Conservation (phyloP, 805 yeast genomes). For the Wickerhamomyces bisporus region DNA sequence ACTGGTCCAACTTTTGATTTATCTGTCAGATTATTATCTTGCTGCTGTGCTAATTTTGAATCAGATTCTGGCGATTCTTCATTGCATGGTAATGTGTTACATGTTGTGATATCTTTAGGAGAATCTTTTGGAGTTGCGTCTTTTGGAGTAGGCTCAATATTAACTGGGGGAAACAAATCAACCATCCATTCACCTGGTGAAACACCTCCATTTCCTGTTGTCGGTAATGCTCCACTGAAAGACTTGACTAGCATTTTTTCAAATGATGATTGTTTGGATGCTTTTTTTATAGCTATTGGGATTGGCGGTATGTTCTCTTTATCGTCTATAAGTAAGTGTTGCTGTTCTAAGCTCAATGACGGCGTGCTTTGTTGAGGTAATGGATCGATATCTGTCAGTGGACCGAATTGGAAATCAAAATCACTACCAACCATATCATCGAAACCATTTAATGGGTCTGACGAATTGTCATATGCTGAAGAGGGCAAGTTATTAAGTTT, state of each 20-base stretch:
- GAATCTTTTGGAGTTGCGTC: slow-evolving; percentile 21
- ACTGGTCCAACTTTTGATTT: slow-evolving; percentile 9
- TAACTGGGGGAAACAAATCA: slow-evolving; percentile 11
- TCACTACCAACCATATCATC: slow-evolving; percentile 24
- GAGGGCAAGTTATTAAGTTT: slow-evolving; percentile 1
- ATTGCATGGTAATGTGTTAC: slow-evolving; percentile 26
- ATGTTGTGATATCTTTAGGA: slow-evolving; percentile 26
- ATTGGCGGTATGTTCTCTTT: slow-evolving; percentile 37
- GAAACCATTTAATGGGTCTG: slow-evolving; percentile 35
- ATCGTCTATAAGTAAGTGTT: slow-evolving; percentile 12
- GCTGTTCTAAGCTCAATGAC: no score
- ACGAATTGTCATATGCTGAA: slow-evolving; percentile 14
- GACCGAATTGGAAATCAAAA: slow-evolving; percentile 25
- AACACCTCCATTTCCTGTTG: slow-evolving; percentile 7
- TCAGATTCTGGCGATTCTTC: slow-evolving; percentile 23
- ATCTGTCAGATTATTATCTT: no score
- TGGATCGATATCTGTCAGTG: slow-evolving; percentile 27
- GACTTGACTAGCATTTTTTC: slow-evolving; percentile 35
- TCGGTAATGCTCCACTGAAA: slow-evolving; percentile 26
- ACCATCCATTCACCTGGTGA: slow-evolving; percentile 26
- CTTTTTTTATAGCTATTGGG: slow-evolving; percentile 2
- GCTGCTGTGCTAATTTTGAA: neutral
- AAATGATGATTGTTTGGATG: slow-evolving; percentile 29
- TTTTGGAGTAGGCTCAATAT: slow-evolving; percentile 23
- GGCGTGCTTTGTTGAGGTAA: slow-evolving; percentile 23